Evolutionary conservation across 2,329 filamentous ascomycete species (phyloP).

Genomic region (Simplicillium sp.): DNA sequence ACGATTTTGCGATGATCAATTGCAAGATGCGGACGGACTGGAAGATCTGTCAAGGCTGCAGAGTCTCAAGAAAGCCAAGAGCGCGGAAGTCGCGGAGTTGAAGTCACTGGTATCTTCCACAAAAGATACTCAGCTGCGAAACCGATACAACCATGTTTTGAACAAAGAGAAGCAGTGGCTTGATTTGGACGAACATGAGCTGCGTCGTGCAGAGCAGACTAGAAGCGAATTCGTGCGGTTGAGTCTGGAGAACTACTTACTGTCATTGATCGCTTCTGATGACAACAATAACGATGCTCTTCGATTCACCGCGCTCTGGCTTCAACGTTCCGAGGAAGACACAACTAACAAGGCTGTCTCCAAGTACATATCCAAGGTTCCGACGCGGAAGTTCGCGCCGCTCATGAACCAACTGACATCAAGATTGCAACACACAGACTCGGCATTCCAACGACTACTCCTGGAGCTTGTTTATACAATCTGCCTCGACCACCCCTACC

Average conservation of each 20-base stretch:
- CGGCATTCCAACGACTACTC: conserved; percentile 69
- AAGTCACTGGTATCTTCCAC: conserved; percentile 47
- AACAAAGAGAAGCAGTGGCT: conserved; percentile 79
- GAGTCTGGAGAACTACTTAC: conserved; percentile 86
- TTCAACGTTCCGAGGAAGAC: conserved; percentile 71
- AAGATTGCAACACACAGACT: conserved; percentile 63
- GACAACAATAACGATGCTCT: conserved; percentile 82
- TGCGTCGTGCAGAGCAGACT: conserved; percentile 65
- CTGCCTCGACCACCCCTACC: conserved; percentile 87
- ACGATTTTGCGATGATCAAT: conserved; percentile 85
- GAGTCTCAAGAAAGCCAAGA: conserved; percentile 70
- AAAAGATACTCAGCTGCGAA: conserved; percentile 41
- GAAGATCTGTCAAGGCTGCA: conserved; percentile 78
- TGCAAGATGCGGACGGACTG: conserved; percentile 75
- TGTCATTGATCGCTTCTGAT: conserved; percentile 76
- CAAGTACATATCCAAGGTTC: conserved; percentile 61
- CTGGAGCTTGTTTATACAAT: conserved; percentile 69
- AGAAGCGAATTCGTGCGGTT: conserved; percentile 77
- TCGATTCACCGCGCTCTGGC: conserved; percentile 88
- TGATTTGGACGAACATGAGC: conserved; percentile 80
- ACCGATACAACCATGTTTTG: conserved; percentile 50
- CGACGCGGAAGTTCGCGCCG: conserved; percentile 83
- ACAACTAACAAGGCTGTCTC: conserved; percentile 70
- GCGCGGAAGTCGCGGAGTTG: conserved; percentile 68
- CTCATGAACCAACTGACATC: conserved; percentile 96